Percentiles rank a stretch among this genome's conserved stretches.
Conservation (phyloP, 108 stramenopile species). For the Poteriospumella lacustris region DNA sequence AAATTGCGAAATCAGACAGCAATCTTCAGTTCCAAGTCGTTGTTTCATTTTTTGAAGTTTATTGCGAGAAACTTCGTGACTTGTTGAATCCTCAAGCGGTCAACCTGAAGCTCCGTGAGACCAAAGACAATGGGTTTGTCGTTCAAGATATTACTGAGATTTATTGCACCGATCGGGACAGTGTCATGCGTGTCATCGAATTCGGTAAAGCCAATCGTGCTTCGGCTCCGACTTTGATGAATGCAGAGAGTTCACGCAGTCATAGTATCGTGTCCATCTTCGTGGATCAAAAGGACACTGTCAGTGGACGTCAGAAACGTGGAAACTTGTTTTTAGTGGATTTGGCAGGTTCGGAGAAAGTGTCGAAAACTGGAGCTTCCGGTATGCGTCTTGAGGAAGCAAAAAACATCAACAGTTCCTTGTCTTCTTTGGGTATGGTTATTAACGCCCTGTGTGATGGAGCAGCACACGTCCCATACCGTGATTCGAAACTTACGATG, state of each 20-base stretch:
- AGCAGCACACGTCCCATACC: conserved; percentile 46
- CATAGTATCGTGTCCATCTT: conserved; percentile 58
- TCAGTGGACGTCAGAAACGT: conserved; percentile 36
- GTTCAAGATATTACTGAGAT: conserved; percentile 20
- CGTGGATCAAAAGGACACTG: conserved; percentile 44
- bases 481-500: conserved; percentile 47
- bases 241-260: conserved; percentile 60
- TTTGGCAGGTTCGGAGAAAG: conserved; percentile 73
- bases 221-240: conserved; percentile 63
- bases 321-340: conserved; percentile 63
- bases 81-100: conserved; percentile 20
- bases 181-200: conserved; percentile 50
- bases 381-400: conserved; percentile 47
- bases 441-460: conserved; percentile 42
- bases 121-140: conserved; percentile 4
- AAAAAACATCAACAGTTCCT: conserved; percentile 47
- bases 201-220: conserved; percentile 52
- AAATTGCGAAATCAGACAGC: background rate
- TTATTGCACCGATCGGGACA: conserved; percentile 33
- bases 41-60: conserved; percentile 22
- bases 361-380: conserved; percentile 40
- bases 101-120: conserved; percentile 21
- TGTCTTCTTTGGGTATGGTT: conserved; percentile 48
- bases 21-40: background rate
- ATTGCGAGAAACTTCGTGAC: conserved; percentile 15